A percentile compares a stretch with the other conserved stretches of the same genome.
phyloP scores from a whole-genome alignment of 257 asterid species.

The Striga asiatica region DNA sequence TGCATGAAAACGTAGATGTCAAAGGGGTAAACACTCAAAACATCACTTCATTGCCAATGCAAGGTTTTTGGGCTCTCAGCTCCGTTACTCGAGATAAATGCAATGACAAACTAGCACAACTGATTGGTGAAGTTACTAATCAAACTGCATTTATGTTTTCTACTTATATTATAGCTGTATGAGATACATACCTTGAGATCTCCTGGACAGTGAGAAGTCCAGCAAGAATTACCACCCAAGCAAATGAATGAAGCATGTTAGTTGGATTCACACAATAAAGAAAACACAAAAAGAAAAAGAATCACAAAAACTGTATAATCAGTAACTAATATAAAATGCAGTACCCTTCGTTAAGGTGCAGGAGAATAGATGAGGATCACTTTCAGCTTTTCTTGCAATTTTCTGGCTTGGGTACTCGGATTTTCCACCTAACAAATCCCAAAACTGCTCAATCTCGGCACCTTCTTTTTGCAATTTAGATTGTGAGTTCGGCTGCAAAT shows the following conservation, averaged over 20 bases:
- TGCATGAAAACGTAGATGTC: conserved; percentile 4
- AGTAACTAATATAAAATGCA: not conserved
- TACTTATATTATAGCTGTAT: conserved; percentile 1
- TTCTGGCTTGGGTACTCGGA: conserved; percentile 93
- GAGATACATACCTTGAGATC: conserved; percentile 61
- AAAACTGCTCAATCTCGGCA: conserved; percentile 84
- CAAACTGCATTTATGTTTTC: conserved; percentile 10
- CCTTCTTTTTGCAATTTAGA: conserved; percentile 89
- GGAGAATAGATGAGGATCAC: conserved; percentile 87
- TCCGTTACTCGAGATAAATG: too few relatives aligned
- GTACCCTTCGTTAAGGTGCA: conserved; percentile 71
- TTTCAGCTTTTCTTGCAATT: conserved; percentile 68
- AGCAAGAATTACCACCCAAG: conserved; percentile 21
- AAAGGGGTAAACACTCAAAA: not conserved
- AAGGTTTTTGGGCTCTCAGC: too few relatives aligned
- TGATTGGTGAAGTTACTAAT: too few relatives aligned
- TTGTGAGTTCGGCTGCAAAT: conserved; percentile 81
- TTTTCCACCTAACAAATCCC: conserved; percentile 94
- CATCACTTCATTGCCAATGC: conserved; percentile 3
- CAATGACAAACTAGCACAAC: too few relatives aligned
- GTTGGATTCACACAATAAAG: conserved; percentile 13
- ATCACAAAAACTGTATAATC: conserved; percentile 10
- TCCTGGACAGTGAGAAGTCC: conserved; percentile 46
- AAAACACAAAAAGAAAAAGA: not conserved
- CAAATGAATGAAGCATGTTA: conserved; percentile 23